Percentiles rank a stretch among this genome's conserved stretches.
These are phyloP conservation scores for Colletotrichum lentis DNA, from an alignment of 2,329 filamentous ascomycete species.

Conservation along the genomic window DNA sequence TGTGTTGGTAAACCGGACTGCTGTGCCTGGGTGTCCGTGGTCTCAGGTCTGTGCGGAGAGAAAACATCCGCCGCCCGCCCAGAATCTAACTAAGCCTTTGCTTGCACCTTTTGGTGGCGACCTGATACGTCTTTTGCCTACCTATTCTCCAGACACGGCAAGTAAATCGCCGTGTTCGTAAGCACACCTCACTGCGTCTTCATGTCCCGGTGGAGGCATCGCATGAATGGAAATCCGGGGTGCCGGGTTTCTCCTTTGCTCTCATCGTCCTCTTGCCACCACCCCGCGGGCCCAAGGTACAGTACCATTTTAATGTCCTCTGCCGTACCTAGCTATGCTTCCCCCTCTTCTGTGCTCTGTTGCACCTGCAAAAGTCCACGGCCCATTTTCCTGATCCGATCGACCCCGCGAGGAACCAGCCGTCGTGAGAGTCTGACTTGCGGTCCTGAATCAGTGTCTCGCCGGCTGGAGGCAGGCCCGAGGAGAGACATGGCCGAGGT, in stretches of 20 bases:
- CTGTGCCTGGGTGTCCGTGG: not conserved
- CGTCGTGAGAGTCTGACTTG: conserved; percentile 24
- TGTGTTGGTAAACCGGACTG: not conserved
- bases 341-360: conserved; percentile 11
- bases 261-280: conserved; percentile 8
- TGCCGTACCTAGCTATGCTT: conserved; percentile 7
- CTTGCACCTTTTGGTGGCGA: too few species aligned
- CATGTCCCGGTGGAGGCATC: not conserved
- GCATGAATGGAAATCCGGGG: not conserved
- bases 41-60: conserved; percentile 11
- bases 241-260: not conserved
- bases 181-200: not conserved
- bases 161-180: conserved; percentile 15
- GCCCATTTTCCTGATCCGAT: conserved; percentile 29
- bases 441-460: conserved; percentile 25
- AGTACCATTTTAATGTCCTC: not conserved
- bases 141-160: conserved; percentile 1
- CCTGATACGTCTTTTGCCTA: not conserved
- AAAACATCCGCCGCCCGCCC: not conserved
- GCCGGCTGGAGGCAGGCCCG: conserved; percentile 31
- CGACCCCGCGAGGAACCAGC: conserved; percentile 10
- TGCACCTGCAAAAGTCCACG: conserved; percentile 22
- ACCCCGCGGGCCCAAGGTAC: not conserved
- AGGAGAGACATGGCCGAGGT: conserved; percentile 26
- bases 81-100: too few species aligned